Evolutionary conservation across 2,329 filamentous ascomycete genomes (phyloP).

Genomic region (Acephala macrosclerotiorum): DNA sequence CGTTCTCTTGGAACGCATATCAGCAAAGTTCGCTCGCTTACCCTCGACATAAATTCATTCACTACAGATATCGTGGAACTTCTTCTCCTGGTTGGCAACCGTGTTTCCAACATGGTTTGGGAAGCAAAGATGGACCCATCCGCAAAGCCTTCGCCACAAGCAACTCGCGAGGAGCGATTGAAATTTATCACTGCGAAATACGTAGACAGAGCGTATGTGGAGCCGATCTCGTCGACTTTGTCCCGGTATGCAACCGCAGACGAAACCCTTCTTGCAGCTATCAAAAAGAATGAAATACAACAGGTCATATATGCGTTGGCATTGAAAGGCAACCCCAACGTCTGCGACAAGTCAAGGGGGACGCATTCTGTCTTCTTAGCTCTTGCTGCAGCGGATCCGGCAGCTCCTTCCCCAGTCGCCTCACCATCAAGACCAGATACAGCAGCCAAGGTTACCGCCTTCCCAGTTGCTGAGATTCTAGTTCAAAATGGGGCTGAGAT

Average conservation of each 20-base stretch:
- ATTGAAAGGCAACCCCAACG: conserved; percentile 85
- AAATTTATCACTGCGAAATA: conserved; percentile 97
- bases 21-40: conserved; percentile 94
- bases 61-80: conserved; percentile 97
- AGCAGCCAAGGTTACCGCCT: conserved; percentile 65
- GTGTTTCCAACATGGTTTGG: conserved; percentile 96
- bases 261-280: conserved; percentile 87
- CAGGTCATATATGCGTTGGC: conserved; percentile 91
- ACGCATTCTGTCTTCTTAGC: conserved; percentile 92
- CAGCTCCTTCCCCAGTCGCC: conserved; percentile 67
- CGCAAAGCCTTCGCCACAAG: conserved; percentile 75
- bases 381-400: conserved; percentile 90
- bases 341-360: conserved; percentile 82
- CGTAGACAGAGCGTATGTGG: conserved; percentile 81
- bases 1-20: conserved; percentile 96
- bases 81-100: conserved; percentile 88
- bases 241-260: conserved; percentile 82
- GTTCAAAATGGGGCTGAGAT: conserved; percentile 94
- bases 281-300: conserved; percentile 96
- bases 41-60: conserved; percentile 94
- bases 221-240: conserved; percentile 76
- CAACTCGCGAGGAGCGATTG: conserved; percentile 88
- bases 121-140: conserved; percentile 81
- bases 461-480: conserved; percentile 89
- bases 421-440: conserved; percentile 51